These are phyloP conservation scores for Rhododendron williamsianum DNA, from an alignment of 148 eudicot genomes.

Conservation along the genomic window DNA sequence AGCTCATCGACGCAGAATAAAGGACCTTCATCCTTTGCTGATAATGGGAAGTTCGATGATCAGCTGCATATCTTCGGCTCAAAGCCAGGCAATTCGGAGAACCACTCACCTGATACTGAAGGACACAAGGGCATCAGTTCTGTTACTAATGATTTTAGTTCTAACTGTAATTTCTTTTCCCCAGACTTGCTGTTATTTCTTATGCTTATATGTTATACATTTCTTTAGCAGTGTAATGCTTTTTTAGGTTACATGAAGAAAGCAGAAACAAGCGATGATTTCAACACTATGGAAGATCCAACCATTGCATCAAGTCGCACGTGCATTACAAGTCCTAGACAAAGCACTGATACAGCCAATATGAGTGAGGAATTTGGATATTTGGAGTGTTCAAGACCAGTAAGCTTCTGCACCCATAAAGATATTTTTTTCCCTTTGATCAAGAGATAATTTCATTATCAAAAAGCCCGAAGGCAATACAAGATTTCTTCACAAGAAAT, in stretches of 20 bases:
- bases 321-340: background rate
- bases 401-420: background rate
- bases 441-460: too few species aligned
- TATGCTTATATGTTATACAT: background rate
- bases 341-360: conserved; percentile 8
- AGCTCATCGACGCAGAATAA: background rate
- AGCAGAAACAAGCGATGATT: background rate
- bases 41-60: background rate
- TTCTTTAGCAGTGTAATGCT: background rate
- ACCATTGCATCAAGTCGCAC: background rate
- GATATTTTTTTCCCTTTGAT: too few species aligned
- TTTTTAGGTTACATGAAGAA: conserved; percentile 15
- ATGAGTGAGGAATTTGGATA: conserved; percentile 5
- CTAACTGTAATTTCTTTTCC: conserved; percentile 11
- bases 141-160: background rate
- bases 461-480: too few species aligned
- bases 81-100: background rate
- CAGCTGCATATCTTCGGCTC: background rate
- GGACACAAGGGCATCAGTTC: conserved; percentile 2
- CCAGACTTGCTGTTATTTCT: background rate
- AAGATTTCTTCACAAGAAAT: too few species aligned
- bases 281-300: conserved; percentile 1
- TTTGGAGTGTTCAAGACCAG: conserved; percentile 9
- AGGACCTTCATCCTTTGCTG: conserved; percentile 12
- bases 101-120: background rate